A percentile compares a stretch with the other conserved stretches of the same genome.
phyloP scores from a whole-genome alignment of 1,284 basidiomycete species.

The Apiotrichum laibachii region DNA sequence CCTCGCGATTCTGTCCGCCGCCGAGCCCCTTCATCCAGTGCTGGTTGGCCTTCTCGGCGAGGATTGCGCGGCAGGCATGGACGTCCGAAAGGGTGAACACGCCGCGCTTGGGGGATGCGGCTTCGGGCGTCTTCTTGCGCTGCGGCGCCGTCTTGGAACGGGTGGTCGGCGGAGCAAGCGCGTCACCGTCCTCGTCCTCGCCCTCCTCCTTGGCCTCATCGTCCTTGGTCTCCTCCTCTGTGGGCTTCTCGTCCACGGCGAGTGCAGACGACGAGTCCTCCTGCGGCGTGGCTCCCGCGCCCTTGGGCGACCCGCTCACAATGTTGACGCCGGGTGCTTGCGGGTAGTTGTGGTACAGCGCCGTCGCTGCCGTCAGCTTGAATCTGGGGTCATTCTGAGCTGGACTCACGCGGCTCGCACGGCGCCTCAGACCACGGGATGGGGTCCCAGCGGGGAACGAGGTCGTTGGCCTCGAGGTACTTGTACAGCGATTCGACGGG shows the following conservation, averaged over 20 bases:
- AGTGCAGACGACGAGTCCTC: background rate
- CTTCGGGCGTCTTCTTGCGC: conserved; percentile 28
- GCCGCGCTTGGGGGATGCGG: conserved; percentile 28
- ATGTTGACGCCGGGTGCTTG: conserved; percentile 25
- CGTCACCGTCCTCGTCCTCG: conserved; percentile 7
- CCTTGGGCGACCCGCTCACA: conserved; percentile 11
- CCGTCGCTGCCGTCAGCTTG: conserved; percentile 28
- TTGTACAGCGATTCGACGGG: conserved; percentile 44
- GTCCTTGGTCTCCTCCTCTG: background rate
- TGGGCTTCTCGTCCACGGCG: background rate
- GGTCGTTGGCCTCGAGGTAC: conserved; percentile 44
- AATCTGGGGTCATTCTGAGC: too few species aligned
- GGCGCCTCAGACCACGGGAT: conserved; percentile 49
- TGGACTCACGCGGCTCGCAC: conserved; percentile 40
- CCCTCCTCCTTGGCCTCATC: conserved; percentile 10
- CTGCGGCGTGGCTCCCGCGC: background rate
- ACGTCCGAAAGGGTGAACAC: conserved; percentile 49
- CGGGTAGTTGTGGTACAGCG: conserved; percentile 34
- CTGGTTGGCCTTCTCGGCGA: conserved; percentile 48
- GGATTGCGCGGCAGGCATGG: conserved; percentile 35
- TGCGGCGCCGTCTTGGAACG: conserved; percentile 41
- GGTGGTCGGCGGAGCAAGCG: conserved; percentile 33
- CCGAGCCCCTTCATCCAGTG: conserved; percentile 49
- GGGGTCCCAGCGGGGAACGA: conserved; percentile 42
- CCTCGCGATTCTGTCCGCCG: conserved; percentile 49